Percentiles rank a stretch among this genome's conserved stretches.
Conservation (phyloP, 257 asterid species). For the Cynanchum wilfordii region DNA sequence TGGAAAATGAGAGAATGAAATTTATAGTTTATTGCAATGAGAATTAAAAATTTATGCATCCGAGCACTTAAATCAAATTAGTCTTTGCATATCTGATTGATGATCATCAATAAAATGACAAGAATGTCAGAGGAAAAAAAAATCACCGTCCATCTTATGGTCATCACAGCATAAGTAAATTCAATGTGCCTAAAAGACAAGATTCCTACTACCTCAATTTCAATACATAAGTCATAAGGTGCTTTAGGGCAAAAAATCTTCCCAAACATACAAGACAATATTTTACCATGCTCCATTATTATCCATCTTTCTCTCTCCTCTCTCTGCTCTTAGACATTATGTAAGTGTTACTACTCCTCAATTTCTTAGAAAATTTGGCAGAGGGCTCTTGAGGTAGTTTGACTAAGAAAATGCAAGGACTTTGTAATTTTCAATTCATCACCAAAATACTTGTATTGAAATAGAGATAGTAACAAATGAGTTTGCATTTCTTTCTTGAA, state of each 20-base stretch:
- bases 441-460: background rate
- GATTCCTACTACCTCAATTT: background rate
- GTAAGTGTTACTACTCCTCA: background rate
- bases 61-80: background rate
- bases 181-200: constrained; percentile 2
- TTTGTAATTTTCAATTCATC: too few species aligned
- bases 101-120: constrained; percentile 2
- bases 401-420: background rate
- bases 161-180: background rate
- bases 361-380: background rate
- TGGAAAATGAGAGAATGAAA: background rate
- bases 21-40: background rate
- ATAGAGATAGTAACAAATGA: background rate
- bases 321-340: background rate
- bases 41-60: background rate
- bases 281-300: background rate
- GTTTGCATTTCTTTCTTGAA: background rate
- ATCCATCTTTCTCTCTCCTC: background rate
- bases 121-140: background rate
- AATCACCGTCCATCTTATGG: background rate
- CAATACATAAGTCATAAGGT: too few species aligned
- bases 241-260: background rate
- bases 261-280: too few species aligned
- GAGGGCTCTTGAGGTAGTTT: background rate
- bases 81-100: background rate